These are phyloP conservation scores for Cutaneotrichosporon curvatum DNA, from an alignment of 1,284 basidiomycete species.

Conservation along the genomic window DNA sequence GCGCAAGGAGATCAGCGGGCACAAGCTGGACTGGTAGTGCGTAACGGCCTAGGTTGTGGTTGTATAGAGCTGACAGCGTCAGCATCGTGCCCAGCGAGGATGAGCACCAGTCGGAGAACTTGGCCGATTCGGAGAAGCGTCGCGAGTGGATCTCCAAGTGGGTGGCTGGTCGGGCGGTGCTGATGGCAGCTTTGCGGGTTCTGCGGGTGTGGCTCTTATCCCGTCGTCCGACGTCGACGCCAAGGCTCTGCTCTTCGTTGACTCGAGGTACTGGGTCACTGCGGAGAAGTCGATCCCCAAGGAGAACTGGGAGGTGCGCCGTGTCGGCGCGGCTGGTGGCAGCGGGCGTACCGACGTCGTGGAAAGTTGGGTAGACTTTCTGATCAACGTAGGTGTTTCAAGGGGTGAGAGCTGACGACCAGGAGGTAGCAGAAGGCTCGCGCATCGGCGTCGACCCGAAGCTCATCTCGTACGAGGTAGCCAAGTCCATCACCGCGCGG, in stretches of 20 bases:
- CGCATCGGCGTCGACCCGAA: slow-evolving; percentile 83
- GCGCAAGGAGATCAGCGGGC: slow-evolving; percentile 62
- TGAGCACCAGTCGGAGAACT: slow-evolving; percentile 80
- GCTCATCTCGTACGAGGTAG: slow-evolving; percentile 55
- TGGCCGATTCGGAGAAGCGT: slow-evolving; percentile 70
- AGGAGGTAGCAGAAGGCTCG: slow-evolving; percentile 53
- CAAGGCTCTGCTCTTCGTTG: slow-evolving; percentile 58
- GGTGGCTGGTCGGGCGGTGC: slow-evolving; percentile 26
- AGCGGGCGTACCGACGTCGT: slow-evolving; percentile 45
- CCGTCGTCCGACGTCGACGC: slow-evolving; percentile 56
- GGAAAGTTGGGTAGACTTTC: slow-evolving; percentile 71
- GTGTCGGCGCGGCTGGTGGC: slow-evolving; percentile 54
- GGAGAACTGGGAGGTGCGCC: slow-evolving; percentile 65
- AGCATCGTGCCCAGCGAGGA: slow-evolving; percentile 75
- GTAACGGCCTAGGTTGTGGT: slow-evolving; percentile 37
- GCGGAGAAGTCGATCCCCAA: slow-evolving; percentile 66
- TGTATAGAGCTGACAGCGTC: slow-evolving; percentile 6
- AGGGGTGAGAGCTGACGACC: slow-evolving; percentile 4
- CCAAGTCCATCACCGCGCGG: slow-evolving; percentile 19
- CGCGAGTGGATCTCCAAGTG: slow-evolving; percentile 76
- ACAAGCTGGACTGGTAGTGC: slow-evolving; percentile 77
- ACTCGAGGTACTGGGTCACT: slow-evolving; percentile 85
- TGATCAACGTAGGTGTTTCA: slow-evolving; percentile 50
- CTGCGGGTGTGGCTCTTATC: slow-evolving; percentile 74
- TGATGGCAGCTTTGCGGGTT: slow-evolving; percentile 64